Percentiles rank a stretch among this genome's conserved stretches.
Conservation (phyloP, 345 rosid genomes). For the Moricandia moricandioides region DNA sequence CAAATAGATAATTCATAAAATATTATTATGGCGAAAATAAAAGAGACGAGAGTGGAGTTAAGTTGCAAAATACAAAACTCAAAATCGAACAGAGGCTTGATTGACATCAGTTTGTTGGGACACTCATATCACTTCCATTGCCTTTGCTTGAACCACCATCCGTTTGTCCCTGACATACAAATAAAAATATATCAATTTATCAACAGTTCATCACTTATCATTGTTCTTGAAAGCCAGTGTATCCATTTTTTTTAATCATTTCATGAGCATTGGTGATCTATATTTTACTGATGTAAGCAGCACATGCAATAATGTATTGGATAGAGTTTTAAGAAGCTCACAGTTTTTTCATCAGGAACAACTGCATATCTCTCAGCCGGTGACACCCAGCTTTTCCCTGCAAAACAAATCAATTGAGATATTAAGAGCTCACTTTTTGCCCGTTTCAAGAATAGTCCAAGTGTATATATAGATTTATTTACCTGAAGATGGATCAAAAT, state of each 20-base stretch:
- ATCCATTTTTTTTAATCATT: too few species aligned
- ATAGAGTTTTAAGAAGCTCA: conserved; percentile 33
- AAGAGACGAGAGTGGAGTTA: neutral
- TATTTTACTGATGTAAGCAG: neutral
- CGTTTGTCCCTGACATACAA: conserved; percentile 42
- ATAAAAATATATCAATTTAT: neutral
- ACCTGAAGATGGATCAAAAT: conserved; percentile 73
- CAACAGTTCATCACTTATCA: neutral
- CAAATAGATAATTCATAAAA: neutral
- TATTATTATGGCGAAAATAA: conserved; percentile 1
- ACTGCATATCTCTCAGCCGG: conserved; percentile 89
- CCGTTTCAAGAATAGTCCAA: neutral
- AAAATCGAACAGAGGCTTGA: conserved; percentile 51
- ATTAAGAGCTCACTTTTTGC: neutral
- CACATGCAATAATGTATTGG: neutral
- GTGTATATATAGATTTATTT: neutral
- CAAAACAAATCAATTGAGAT: conserved; percentile 4
- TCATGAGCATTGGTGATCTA: neutral
- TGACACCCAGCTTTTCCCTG: conserved; percentile 89
- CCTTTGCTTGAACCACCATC: conserved; percentile 40
- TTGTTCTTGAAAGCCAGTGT: neutral
- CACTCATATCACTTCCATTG: conserved; percentile 60
- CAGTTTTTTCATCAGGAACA: conserved; percentile 87
- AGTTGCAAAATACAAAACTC: conserved; percentile 14
- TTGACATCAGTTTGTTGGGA: conserved; percentile 61